Conservation (phyloP, 2,329 filamentous ascomycete species). For the Paraconiothyrium sp. region DNA sequence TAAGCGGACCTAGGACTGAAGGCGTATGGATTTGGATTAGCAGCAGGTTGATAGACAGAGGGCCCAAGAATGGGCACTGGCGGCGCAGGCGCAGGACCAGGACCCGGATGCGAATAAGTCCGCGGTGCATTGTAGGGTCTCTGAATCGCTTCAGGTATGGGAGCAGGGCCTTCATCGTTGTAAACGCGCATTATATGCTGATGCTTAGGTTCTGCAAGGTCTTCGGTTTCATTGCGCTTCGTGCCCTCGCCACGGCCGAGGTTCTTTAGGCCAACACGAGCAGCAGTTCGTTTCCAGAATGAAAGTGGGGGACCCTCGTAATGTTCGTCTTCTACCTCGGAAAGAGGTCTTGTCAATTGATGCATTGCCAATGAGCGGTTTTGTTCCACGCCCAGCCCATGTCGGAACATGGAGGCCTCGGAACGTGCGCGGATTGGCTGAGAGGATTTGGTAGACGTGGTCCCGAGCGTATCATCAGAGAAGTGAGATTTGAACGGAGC, state of each 20-base stretch:
- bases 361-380: not conserved
- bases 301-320: not conserved
- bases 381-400: not conserved
- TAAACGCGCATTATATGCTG: not conserved
- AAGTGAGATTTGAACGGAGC: not conserved
- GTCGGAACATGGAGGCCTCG: not conserved
- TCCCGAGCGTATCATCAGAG: not conserved
- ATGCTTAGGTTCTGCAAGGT: not conserved
- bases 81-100: not conserved
- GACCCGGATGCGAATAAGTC: not conserved
- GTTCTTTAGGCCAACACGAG: not conserved
- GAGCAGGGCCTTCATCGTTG: too few relatives aligned
- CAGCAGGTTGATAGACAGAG: not conserved
- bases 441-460: not conserved
- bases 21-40: not conserved
- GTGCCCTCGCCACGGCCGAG: not conserved
- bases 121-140: not conserved
- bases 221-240: not conserved
- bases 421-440: not conserved
- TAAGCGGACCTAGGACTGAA: not conserved
- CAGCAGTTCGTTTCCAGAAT: not conserved
- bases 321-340: not conserved
- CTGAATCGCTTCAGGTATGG: too few relatives aligned
- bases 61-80: not conserved
- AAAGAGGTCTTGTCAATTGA: not conserved